These are phyloP conservation scores for Rossbeevera mucosa DNA, from an alignment of 768 basidiomycete genomes.

Conservation along the genomic window DNA sequence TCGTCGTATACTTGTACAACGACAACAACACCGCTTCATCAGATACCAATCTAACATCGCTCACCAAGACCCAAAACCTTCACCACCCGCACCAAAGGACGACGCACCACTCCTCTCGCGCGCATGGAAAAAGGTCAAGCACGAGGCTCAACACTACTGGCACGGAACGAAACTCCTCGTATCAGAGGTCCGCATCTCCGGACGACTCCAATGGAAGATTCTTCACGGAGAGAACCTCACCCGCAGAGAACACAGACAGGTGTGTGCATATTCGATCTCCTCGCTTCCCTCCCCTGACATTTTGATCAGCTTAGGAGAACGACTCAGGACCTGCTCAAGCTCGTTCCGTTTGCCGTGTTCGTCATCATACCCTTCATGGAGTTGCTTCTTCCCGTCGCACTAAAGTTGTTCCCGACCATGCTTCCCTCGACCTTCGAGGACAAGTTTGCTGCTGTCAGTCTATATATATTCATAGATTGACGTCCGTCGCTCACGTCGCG, in stretches of 20 bases:
- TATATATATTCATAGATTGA: background rate
- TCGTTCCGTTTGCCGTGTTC: slow-evolving; percentile 94
- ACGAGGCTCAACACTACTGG: slow-evolving; percentile 97
- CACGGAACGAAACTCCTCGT: slow-evolving; percentile 91
- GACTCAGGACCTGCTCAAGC: slow-evolving; percentile 85
- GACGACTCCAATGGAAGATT: slow-evolving; percentile 85
- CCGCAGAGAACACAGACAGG: slow-evolving; percentile 90
- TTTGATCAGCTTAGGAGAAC: slow-evolving; percentile 76
- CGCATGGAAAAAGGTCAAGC: slow-evolving; percentile 90
- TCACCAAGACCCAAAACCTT: slow-evolving; percentile 41
- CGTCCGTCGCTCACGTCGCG: background rate
- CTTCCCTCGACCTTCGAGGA: slow-evolving; percentile 98
- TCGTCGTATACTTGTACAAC: slow-evolving; percentile 15
- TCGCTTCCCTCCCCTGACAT: background rate
- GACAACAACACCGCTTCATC: background rate
- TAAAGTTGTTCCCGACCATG: slow-evolving; percentile 98
- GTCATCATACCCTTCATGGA: slow-evolving; percentile 98
- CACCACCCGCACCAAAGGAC: slow-evolving; percentile 47
- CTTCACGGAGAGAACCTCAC: slow-evolving; percentile 89
- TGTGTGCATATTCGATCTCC: slow-evolving; percentile 25
- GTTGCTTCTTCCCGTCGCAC: slow-evolving; percentile 86
- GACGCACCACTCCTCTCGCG: slow-evolving; percentile 49
- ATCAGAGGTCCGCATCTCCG: slow-evolving; percentile 88
- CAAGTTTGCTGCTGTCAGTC: slow-evolving; percentile 82
- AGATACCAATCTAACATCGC: slow-evolving; percentile 12